Base-by-base conservation (phyloP, 768 basidiomycete genomes). In the Sarcomyxa edulis region DNA sequence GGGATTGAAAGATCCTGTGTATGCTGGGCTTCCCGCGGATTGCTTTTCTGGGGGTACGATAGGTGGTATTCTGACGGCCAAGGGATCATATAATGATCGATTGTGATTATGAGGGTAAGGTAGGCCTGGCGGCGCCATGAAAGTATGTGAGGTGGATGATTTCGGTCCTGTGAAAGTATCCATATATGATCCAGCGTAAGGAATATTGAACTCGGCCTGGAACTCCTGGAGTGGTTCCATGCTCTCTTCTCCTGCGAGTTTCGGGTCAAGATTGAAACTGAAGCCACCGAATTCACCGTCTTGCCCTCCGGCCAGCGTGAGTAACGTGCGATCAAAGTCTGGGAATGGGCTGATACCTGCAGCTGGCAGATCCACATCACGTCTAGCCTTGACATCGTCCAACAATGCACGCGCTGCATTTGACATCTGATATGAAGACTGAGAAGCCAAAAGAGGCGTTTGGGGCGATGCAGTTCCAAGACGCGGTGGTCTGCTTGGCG, bases 231-330 rank as follows among this genome's bases (percentile, higher is more conserved):
- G 55, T 5, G 62, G 50, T 9, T 72, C 59, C 22, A 54, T 46
- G 11, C 63, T 56, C 22, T 68, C 62, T 21, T 69, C 50, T 19
- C 60, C 71, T 5, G 78, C 84, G 19, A 90, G 65, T 48, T 81
- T 86, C 19, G 84, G 84, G 57, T 90, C 89, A 30, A 92, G 64
- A 58, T 81, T 91, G 64, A 94, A 93, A 56, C 82, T 89, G 64
- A 93, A 93, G 7, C 84, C 78, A 22, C 76, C 69, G 51, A 71
- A 70, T 37, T 67, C 75, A 21, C 62, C 73, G 47, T 83, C 83
- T 29, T 69, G 77, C 6, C 71, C 74, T 35, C 74, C 77, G n/a
- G n/a, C n/a, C 29, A 92, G 66, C 33, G 75, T 79, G 52, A 84
- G 78, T 31, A 93, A 65, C 14, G 86, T 90, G 21, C 86, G 78